Conservation (phyloP, 1,284 basidiomycete genomes). For the Heliocybe sulcata region DNA sequence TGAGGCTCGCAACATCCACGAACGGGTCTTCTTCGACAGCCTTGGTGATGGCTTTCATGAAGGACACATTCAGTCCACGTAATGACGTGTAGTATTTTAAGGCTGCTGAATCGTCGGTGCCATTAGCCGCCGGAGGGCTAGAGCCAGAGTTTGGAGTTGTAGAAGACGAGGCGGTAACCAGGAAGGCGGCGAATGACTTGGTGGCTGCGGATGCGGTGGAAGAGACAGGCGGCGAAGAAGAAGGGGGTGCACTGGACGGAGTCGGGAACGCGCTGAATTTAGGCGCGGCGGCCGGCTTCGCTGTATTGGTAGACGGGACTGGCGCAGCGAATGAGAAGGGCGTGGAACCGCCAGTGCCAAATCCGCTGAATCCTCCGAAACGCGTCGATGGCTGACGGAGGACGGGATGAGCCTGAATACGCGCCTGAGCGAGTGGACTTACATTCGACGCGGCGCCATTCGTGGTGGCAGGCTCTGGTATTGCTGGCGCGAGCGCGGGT, state of each 20-base stretch:
- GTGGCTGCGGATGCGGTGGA: constrained; percentile 26
- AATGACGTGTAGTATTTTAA: constrained; percentile 65
- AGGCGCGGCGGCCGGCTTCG: constrained; percentile 6
- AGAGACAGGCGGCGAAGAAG: constrained; percentile 13
- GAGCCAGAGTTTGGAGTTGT: constrained; percentile 12
- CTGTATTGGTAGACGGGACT: constrained; percentile 9
- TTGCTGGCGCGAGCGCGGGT: too few relatives aligned
- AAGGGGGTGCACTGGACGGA: constrained; percentile 6
- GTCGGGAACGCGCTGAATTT: constrained; percentile 7
- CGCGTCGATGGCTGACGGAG: constrained; percentile 3
- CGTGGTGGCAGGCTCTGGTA: constrained; percentile 5
- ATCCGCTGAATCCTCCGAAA: constrained; percentile 3
- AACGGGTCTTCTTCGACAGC: constrained; percentile 73
- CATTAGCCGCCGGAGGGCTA: constrained; percentile 9
- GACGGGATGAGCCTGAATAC: not conserved
- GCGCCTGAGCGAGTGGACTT: not conserved
- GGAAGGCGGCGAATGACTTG: constrained; percentile 26
- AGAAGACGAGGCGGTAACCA: constrained; percentile 13
- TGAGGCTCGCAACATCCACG: constrained; percentile 51
- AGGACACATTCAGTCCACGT: constrained; percentile 75
- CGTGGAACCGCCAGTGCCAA: constrained; percentile 1
- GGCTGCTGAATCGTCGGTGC: constrained; percentile 19
- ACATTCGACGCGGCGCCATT: not conserved
- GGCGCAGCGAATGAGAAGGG: constrained; percentile 8
- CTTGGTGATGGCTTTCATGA: constrained; percentile 56